Conservation (phyloP, 163 green algal species). For the Prototheca wickerhamii region DNA sequence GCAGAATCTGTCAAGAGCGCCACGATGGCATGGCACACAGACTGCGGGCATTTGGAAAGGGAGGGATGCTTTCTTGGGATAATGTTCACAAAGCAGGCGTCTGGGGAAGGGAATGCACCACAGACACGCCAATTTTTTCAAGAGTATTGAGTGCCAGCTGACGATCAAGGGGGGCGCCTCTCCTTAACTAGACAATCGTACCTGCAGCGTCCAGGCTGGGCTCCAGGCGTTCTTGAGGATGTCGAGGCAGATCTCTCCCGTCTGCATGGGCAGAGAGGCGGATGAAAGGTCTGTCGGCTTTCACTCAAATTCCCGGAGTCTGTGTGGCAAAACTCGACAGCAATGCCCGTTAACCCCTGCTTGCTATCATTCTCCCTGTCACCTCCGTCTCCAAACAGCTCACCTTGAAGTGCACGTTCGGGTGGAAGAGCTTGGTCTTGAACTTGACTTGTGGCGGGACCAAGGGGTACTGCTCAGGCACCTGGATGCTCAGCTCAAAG, state of each 20-base stretch:
- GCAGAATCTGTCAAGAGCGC: conserved; percentile 80
- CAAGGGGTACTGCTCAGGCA: conserved; percentile 90
- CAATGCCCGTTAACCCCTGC: neutral
- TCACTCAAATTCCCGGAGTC: too few relatives aligned
- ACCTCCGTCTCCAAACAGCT: too few relatives aligned
- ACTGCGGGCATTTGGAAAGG: conserved; percentile 77
- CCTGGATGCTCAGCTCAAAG: conserved; percentile 74
- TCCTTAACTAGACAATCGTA: conserved; percentile 37
- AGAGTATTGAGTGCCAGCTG: too few relatives aligned
- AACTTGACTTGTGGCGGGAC: conserved; percentile 74
- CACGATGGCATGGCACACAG: conserved; percentile 81
- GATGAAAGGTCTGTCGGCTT: too few relatives aligned
- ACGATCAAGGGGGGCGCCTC: neutral
- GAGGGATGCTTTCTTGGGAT: conserved; percentile 83
- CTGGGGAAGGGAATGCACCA: neutral
- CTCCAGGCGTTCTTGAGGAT: conserved; percentile 95
- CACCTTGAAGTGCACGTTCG: conserved; percentile 97
- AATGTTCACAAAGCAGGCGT: conserved; percentile 76
- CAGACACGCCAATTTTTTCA: too few relatives aligned
- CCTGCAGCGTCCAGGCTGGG: conserved; percentile 89
- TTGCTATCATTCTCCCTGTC: too few relatives aligned
- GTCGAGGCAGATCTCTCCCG: conserved; percentile 96
- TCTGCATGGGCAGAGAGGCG: too few relatives aligned
- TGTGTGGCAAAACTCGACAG: neutral
- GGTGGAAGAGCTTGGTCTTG: conserved; percentile 92